Evolutionary conservation across 371 early-diverging fungal genomes (phyloP).

Genomic region (Mucor irregularis): DNA sequence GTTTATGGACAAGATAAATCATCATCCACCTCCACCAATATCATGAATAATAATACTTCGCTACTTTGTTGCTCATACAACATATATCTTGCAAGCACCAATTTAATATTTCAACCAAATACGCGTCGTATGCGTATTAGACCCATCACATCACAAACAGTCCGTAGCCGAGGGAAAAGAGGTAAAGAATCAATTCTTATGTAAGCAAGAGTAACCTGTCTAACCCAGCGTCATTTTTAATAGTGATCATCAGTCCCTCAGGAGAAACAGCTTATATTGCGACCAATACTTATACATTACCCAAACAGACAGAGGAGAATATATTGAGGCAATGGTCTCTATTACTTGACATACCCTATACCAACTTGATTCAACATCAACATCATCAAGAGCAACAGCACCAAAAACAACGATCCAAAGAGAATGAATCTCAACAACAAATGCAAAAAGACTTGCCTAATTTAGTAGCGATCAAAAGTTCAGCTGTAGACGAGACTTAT

Average conservation of each 20-base stretch:
- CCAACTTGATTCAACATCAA: constrained; percentile 1
- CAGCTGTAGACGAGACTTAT: neutral
- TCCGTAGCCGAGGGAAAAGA: constrained; percentile 23
- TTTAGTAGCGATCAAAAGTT: constrained; percentile 13
- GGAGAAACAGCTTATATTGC: constrained; percentile 32
- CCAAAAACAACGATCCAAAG: neutral
- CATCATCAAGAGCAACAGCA: neutral
- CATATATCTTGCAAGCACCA: constrained; percentile 40
- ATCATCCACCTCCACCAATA: neutral
- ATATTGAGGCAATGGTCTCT: constrained; percentile 36
- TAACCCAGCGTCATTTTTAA: too few relatives aligned
- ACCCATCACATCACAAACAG: constrained; percentile 19
- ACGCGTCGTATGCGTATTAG: constrained; percentile 34
- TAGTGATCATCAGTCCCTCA: constrained; percentile 38
- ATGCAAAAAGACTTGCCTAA: constrained; percentile 4
- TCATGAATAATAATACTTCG: neutral
- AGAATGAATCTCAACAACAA: neutral
- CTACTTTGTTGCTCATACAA: constrained; percentile 37
- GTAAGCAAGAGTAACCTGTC: too few relatives aligned
- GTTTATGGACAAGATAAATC: constrained; percentile 1
- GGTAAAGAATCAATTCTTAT: too few relatives aligned
- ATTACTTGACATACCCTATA: constrained; percentile 37
- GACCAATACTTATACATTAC: constrained; percentile 12
- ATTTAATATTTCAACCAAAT: constrained; percentile 43
- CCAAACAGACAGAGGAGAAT: constrained; percentile 21